These are phyloP conservation scores for Mycena sp. DNA, from an alignment of 1,284 basidiomycete genomes.

Conservation along the genomic window DNA sequence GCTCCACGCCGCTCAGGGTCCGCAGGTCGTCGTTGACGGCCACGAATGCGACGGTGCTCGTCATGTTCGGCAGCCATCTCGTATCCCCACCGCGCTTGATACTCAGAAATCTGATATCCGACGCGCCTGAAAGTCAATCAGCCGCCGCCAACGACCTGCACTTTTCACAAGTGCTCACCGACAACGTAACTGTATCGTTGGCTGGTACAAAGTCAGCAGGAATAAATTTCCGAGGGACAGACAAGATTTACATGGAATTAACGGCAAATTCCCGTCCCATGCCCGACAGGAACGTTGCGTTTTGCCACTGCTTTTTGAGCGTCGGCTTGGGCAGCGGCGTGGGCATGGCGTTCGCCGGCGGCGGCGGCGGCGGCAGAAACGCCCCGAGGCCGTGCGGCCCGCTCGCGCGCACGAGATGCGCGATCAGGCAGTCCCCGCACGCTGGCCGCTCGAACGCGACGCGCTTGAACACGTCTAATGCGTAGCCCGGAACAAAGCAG, in stretches of 20 bases:
- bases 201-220: neutral
- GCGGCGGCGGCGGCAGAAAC: constrained; percentile 23
- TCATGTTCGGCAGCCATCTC: constrained; percentile 7
- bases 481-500: constrained; percentile 12
- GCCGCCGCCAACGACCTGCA: neutral
- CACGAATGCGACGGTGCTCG: constrained; percentile 22
- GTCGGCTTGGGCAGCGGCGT: neutral
- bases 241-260: constrained; percentile 12
- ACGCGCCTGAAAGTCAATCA: constrained; percentile 15
- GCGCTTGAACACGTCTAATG: constrained; percentile 22
- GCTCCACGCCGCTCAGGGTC: neutral
- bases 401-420: constrained; percentile 23
- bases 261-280: constrained; percentile 18
- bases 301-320: constrained; percentile 19
- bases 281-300: constrained; percentile 12
- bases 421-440: constrained; percentile 32
- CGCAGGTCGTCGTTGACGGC: constrained; percentile 32
- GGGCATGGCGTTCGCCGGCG: neutral
- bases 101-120: constrained; percentile 25
- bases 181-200: constrained; percentile 31
- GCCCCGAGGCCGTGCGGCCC: constrained; percentile 24
- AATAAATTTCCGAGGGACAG: neutral
- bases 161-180: constrained; percentile 5
- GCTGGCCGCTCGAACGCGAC: constrained; percentile 28
- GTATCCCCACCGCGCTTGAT: constrained; percentile 11